These are phyloP conservation scores for Botrytis deweyae DNA, from an alignment of 2,329 filamentous ascomycete species.

Conservation along the genomic window DNA sequence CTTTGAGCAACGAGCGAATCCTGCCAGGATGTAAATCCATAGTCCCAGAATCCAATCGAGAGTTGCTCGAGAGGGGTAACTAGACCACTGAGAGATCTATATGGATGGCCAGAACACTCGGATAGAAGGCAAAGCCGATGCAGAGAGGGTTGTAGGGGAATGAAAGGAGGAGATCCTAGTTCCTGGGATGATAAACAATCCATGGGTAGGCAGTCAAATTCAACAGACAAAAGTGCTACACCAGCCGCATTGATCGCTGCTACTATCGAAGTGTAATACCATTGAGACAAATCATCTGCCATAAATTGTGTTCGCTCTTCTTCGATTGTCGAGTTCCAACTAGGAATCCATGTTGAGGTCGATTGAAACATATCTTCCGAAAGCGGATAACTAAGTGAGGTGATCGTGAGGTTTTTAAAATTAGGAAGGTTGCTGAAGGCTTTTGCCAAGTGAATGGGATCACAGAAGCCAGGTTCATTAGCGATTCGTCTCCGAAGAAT, in stretches of 20 bases:
- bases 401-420: slow-evolving; percentile 1
- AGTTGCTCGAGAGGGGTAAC: slow-evolving; percentile 3
- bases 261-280: slow-evolving; percentile 21
- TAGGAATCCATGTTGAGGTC: slow-evolving; percentile 11
- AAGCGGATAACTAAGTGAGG: slow-evolving; percentile 15
- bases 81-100: slow-evolving; percentile 8
- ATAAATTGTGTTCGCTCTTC: slow-evolving; percentile 17
- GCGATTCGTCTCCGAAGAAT: slow-evolving; percentile 14
- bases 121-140: slow-evolving; percentile 12
- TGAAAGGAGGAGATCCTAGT: slow-evolving; percentile 7
- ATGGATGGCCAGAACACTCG: not conserved
- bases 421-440: slow-evolving; percentile 11
- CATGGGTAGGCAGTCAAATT: slow-evolving; percentile 17
- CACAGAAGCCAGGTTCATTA: slow-evolving; percentile 13
- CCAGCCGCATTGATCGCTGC: slow-evolving; percentile 16
- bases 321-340: slow-evolving; percentile 18
- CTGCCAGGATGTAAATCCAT: slow-evolving; percentile 18
- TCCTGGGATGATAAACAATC: slow-evolving; percentile 18
- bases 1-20: slow-evolving; percentile 13
- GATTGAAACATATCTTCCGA: slow-evolving; percentile 11
- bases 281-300: slow-evolving; percentile 20
- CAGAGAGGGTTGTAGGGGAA: slow-evolving; percentile 16
- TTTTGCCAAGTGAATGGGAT: not conserved
- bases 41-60: slow-evolving; percentile 21
- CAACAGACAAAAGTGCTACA: not conserved